These are phyloP conservation scores for Grosmannia penicillata DNA, from an alignment of 2,329 filamentous ascomycete genomes.

Conservation along the genomic window DNA sequence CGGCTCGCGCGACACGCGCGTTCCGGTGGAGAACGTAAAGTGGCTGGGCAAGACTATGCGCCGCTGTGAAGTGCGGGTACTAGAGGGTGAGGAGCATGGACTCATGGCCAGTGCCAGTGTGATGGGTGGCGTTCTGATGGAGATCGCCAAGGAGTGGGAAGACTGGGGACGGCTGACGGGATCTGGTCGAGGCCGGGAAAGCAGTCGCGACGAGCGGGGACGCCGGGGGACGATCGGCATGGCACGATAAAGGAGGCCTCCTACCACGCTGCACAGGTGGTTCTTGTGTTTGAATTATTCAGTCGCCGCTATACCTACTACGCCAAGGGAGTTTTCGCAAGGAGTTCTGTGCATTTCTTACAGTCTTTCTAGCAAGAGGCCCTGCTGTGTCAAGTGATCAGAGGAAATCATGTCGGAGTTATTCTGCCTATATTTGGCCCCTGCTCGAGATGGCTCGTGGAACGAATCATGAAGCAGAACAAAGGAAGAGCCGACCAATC, in stretches of 20 bases:
- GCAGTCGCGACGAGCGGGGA: constrained; percentile 11
- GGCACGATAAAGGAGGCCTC: background rate
- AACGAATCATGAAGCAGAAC: too few species aligned
- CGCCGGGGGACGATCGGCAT: constrained; percentile 12
- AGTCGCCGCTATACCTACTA: too few species aligned
- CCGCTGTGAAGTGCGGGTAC: constrained; percentile 75
- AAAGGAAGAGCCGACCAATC: too few species aligned
- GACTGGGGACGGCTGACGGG: constrained; percentile 58
- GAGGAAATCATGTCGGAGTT: too few species aligned
- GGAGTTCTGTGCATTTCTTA: too few species aligned
- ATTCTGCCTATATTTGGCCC: too few species aligned
- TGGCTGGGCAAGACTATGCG: constrained; percentile 95
- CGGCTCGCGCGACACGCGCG: constrained; percentile 75
- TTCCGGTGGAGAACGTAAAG: constrained; percentile 86
- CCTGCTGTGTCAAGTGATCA: too few species aligned
- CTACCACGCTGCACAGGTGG: too few species aligned
- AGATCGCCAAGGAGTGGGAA: constrained; percentile 90
- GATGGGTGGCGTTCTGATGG: constrained; percentile 88
- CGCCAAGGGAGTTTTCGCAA: too few species aligned
- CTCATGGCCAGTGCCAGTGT: constrained; percentile 88
- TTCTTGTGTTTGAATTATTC: too few species aligned
- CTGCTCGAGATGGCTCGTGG: too few species aligned
- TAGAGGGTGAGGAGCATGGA: constrained; percentile 86
- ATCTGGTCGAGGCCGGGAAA: constrained; percentile 3
- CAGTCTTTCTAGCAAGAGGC: too few species aligned